Evolutionary conservation across 2,329 filamentous ascomycete genomes (phyloP), one percentile per base, ranked within the genome.

Genomic region (Aaosphaeria pasadenensis): DNA sequence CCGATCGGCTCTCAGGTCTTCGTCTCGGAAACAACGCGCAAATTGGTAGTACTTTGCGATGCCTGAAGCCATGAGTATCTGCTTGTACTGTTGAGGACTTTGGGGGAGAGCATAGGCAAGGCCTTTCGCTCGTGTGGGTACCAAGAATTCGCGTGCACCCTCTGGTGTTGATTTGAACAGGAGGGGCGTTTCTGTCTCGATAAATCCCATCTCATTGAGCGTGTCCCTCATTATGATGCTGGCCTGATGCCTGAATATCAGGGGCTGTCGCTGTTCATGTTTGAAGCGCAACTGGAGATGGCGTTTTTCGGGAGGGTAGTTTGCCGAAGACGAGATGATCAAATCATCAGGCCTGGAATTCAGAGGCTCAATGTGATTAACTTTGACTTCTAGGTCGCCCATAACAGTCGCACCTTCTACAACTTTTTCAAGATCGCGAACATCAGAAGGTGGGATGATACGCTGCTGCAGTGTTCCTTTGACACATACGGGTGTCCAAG

Each of bases 101-200:
- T 99, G 95, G 0, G 91, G 91, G 17, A 99, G 76, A 6, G 94
- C 94, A 69, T 97, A 99, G 4, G 89, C 91, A 51, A 85, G 75
- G 0, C 89, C 90, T 1, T 78, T 79, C 33, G 79, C 81, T 30
- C 94, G 79, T 1, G 91, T 95, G 0, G 94, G 94, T 4, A 99
- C 92, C 5, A 99, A 71, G 53, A 99, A 99, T 67, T 99, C 94
- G 43, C 92, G 81, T 1, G 94, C 95, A 1, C 94, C 94, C 73
- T 99, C 94, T 0, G 94, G 90, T 0, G 94, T 99, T 0, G 94
- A 96, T 70, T 97, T 99, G 81, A 99, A 99, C 0, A 99, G 79
- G 4, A 96, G 75, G 0, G 94, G 94, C 0, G 94, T 99, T 67
- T 99, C 94, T 31, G 97, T 81, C 57, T 97, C 88, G 9, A 81